phyloP scores from a whole-genome alignment of 306 rosid genomes.

The Gillenia trifoliata region DNA sequence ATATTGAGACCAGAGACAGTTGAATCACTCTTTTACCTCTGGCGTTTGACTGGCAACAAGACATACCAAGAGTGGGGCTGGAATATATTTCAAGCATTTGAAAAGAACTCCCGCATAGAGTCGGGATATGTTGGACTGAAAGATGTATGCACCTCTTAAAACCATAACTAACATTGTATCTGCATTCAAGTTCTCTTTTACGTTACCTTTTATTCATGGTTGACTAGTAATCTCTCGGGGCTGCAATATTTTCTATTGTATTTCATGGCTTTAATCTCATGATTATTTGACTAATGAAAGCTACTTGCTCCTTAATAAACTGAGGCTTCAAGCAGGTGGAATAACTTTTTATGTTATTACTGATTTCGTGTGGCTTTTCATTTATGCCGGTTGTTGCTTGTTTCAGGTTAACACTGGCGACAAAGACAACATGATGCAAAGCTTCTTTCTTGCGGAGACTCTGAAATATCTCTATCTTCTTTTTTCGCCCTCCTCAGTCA shows the following conservation, averaged over 20 bases:
- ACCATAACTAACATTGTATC: neutral
- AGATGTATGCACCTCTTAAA: slow-evolving; percentile 63
- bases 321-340: neutral
- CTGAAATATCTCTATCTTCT: slow-evolving; percentile 92
- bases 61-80: slow-evolving; percentile 99
- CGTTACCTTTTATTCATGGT: neutral
- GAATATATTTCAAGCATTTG: slow-evolving; percentile 98
- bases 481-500: slow-evolving; percentile 87
- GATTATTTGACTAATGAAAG: neutral
- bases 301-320: neutral
- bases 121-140: slow-evolving; percentile 92
- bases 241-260: neutral
- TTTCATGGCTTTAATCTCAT: neutral
- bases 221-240: neutral
- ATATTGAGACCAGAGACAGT: slow-evolving; percentile 95
- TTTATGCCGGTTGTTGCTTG: slow-evolving; percentile 2
- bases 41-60: slow-evolving; percentile 94
- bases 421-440: slow-evolving; percentile 97
- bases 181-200: slow-evolving; percentile 16
- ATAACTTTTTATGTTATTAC: neutral
- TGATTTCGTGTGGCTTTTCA: neutral
- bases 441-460: slow-evolving; percentile 97
- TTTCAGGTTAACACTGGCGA: slow-evolving; percentile 86
- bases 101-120: slow-evolving; percentile 88
- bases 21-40: slow-evolving; percentile 93